Conservation (phyloP, 768 basidiomycete species). For the Termitomyces sp. region DNA sequence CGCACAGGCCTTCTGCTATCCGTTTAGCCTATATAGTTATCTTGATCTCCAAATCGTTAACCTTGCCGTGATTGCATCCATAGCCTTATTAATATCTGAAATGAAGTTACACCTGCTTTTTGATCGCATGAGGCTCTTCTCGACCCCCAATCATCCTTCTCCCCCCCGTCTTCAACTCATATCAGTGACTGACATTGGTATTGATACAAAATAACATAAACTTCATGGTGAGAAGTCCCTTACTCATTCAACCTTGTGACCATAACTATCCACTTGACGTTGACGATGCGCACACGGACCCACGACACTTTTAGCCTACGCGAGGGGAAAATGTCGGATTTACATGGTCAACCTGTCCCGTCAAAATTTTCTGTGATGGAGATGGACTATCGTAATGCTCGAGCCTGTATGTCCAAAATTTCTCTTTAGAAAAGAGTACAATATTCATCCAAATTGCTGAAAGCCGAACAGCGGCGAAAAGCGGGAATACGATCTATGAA, state of each 20-base stretch:
- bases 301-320: background rate
- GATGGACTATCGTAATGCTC: background rate
- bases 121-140: background rate
- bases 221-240: background rate
- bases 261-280: no score
- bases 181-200: background rate
- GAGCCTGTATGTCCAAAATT: background rate
- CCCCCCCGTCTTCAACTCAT: background rate
- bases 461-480: background rate
- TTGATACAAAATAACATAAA: no score
- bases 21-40: background rate
- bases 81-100: background rate
- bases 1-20: background rate
- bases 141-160: background rate
- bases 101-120: background rate
- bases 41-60: background rate
- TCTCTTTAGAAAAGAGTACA: background rate
- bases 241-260: background rate
- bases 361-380: background rate
- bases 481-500: background rate
- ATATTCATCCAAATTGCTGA: background rate
- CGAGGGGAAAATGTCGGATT: background rate
- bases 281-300: constrained; percentile 1
- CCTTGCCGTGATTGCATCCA: background rate
- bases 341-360: background rate